Conservation (phyloP, 768 basidiomycete species). For the Mycena leptocephala region DNA sequence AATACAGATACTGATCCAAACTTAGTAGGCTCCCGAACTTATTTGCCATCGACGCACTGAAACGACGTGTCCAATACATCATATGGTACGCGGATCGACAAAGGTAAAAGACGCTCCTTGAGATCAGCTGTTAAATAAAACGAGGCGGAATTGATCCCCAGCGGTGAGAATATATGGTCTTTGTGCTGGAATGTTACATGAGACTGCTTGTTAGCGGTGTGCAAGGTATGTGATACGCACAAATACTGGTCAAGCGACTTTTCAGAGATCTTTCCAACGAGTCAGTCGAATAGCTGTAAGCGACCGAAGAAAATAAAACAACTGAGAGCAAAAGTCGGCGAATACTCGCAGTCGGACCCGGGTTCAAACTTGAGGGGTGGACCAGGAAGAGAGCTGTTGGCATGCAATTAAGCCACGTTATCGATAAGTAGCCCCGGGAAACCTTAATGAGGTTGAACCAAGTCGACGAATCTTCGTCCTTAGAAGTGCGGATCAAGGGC, state of each 20-base stretch:
- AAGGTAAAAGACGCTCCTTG: slow-evolving; percentile 35
- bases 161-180: slow-evolving; percentile 50
- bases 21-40: too few relatives aligned
- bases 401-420: background rate
- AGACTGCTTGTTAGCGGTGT: background rate
- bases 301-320: slow-evolving; percentile 33
- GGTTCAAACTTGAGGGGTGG: slow-evolving; percentile 50
- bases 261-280: slow-evolving; percentile 48
- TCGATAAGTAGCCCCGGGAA: too few relatives aligned
- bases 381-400: slow-evolving; percentile 39
- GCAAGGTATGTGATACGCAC: slow-evolving; percentile 31
- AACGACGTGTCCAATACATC: too few relatives aligned
- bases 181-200: slow-evolving; percentile 38
- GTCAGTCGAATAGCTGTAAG: slow-evolving; percentile 50
- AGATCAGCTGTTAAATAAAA: slow-evolving; percentile 48
- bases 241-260: slow-evolving; percentile 47
- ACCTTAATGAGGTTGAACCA: slow-evolving; percentile 47
- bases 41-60: too few relatives aligned
- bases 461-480: slow-evolving; percentile 29
- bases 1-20: too few relatives aligned
- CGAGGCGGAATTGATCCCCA: slow-evolving; percentile 45
- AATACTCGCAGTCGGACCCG: slow-evolving; percentile 45
- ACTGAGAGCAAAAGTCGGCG: background rate
- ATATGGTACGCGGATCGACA: slow-evolving; percentile 43
- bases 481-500: too few relatives aligned